phyloP scores from a whole-genome alignment of 2,329 filamentous ascomycete genomes.

The Claviceps sp. region DNA sequence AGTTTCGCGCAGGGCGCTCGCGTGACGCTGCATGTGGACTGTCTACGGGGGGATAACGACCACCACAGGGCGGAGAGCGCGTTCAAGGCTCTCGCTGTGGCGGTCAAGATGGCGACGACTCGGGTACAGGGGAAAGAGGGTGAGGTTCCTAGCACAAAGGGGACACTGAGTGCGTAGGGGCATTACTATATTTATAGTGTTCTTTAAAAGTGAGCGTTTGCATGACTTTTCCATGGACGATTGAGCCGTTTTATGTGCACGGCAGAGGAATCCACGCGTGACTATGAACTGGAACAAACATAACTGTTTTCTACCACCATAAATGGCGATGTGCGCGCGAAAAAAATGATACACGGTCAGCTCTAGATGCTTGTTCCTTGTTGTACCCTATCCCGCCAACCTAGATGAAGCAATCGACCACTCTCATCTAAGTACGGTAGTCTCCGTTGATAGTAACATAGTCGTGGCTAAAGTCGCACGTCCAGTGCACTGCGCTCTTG shows the following conservation, averaged over 20 bases:
- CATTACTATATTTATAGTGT: neutral
- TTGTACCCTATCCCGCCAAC: no score
- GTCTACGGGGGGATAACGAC: conserved; percentile 80
- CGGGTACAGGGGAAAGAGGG: conserved; percentile 70
- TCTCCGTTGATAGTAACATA: conserved; percentile 59
- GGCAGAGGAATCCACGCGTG: no score
- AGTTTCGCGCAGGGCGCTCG: conserved; percentile 86
- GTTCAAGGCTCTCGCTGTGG: conserved; percentile 90
- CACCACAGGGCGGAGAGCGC: conserved; percentile 93
- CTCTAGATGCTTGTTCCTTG: neutral
- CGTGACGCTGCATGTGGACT: conserved; percentile 91
- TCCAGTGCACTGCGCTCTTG: conserved; percentile 64
- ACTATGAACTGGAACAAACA: no score
- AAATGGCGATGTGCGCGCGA: neutral
- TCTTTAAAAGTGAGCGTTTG: no score
- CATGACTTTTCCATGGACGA: no score
- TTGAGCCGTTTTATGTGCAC: no score
- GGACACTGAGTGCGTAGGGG: conserved; percentile 54
- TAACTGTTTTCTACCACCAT: no score
- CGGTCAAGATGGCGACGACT: conserved; percentile 63
- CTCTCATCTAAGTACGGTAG: conserved; percentile 40
- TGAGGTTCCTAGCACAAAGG: conserved; percentile 93
- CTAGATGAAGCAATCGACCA: neutral
- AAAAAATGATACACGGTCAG: neutral
- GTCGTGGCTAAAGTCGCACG: conserved; percentile 77